Conservation (phyloP, 352 stramenopile genomes). For the Globisporangium alternatum region DNA sequence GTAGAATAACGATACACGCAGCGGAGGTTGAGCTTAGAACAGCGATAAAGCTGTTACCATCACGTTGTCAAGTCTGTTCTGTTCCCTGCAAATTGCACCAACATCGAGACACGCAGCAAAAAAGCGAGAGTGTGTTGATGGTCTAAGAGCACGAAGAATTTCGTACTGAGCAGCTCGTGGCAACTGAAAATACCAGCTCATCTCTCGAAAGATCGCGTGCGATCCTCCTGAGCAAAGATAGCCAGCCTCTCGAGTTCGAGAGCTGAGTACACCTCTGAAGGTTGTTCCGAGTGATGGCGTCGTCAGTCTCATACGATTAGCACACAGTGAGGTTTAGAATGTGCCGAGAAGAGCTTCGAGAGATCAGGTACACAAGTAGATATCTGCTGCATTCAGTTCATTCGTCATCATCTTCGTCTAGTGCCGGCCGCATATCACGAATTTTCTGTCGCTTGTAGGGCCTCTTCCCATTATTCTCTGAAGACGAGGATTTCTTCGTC, state of each 20-base stretch:
- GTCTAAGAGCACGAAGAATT: neutral
- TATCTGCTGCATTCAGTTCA: neutral
- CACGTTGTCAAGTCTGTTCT: neutral
- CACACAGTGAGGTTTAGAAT: too few relatives aligned
- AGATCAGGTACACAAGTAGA: too few relatives aligned
- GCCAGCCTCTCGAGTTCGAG: neutral
- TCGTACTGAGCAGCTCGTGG: neutral
- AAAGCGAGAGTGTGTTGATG: neutral
- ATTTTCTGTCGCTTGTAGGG: conserved; percentile 13
- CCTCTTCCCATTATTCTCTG: neutral
- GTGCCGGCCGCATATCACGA: neutral
- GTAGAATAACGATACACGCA: neutral
- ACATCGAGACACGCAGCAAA: neutral
- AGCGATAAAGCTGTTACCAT: neutral
- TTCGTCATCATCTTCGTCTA: neutral
- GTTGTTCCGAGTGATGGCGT: neutral
- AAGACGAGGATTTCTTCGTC: neutral
- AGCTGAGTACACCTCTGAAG: neutral
- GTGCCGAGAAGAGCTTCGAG: too few relatives aligned
- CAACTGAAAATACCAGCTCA: neutral
- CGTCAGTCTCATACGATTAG: neutral
- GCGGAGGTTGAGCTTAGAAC: neutral
- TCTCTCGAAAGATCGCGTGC: neutral
- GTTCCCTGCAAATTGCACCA: neutral
- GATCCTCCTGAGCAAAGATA: neutral